phyloP scores from a whole-genome alignment of 176 grass and related monocot species.

The Aegilops sharonensis region DNA sequence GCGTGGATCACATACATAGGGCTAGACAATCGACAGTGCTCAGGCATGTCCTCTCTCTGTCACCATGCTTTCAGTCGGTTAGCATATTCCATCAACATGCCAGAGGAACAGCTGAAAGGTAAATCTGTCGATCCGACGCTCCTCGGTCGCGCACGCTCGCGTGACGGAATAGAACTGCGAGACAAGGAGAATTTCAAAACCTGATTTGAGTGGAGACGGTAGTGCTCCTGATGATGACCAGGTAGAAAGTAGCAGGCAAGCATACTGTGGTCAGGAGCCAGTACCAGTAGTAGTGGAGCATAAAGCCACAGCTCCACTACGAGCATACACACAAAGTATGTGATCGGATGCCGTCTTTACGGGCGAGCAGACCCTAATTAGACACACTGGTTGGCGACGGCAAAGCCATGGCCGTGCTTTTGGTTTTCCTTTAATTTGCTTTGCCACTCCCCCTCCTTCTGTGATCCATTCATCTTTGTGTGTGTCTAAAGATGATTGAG shows the following conservation, averaged over 20 bases:
- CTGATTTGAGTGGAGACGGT: slow-evolving; percentile 10
- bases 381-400: slow-evolving; percentile 17
- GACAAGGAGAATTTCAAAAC: background rate
- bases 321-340: slow-evolving; percentile 5
- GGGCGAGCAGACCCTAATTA: slow-evolving; percentile 26
- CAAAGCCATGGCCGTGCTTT: slow-evolving; percentile 15
- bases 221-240: slow-evolving; percentile 23
- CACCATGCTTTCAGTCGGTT: slow-evolving; percentile 15
- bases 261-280: background rate
- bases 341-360: slow-evolving; percentile 29
- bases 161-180: background rate
- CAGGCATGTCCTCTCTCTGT: background rate
- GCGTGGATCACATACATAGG: background rate
- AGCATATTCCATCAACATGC: slow-evolving; percentile 14
- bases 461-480: background rate
- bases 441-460: background rate
- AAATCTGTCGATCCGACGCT: background rate
- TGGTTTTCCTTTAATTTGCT: background rate
- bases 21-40: background rate
- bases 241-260: slow-evolving; percentile 27
- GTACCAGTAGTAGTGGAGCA: slow-evolving; percentile 47
- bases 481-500: background rate
- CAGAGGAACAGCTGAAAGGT: slow-evolving; percentile 9
- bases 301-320: slow-evolving; percentile 41
- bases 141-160: background rate